phyloP scores from a whole-genome alignment of 129 eudicot genomes.

The Calendula officinalis region DNA sequence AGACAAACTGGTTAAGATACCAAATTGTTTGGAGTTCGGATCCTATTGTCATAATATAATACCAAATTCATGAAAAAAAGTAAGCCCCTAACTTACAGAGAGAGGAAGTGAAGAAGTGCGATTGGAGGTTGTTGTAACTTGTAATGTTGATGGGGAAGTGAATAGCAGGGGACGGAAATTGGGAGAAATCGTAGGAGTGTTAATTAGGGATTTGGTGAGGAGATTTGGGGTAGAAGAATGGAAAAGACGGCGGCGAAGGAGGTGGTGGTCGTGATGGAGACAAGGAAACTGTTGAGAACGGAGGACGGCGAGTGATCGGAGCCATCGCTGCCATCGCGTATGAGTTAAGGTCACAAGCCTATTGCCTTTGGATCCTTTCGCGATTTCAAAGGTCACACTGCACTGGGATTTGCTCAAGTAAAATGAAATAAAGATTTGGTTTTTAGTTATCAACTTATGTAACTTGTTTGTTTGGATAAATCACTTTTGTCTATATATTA shows the following conservation, averaged over 20 bases:
- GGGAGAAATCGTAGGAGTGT: slow-evolving; percentile 31
- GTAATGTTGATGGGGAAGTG: slow-evolving; percentile 26
- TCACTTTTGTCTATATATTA: no score
- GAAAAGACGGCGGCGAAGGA: slow-evolving; percentile 27
- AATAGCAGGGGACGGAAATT: slow-evolving; percentile 31
- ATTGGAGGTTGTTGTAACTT: slow-evolving; percentile 16
- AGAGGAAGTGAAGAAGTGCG: slow-evolving; percentile 24
- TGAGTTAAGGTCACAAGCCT: background rate
- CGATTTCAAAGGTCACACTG: no score
- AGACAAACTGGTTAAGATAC: background rate
- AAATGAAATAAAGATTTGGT: no score
- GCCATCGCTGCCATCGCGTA: slow-evolving; percentile 63
- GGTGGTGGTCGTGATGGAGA: slow-evolving; percentile 38
- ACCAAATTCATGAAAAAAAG: background rate
- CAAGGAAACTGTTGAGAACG: slow-evolving; percentile 20
- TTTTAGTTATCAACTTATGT: no score
- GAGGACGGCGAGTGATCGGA: slow-evolving; percentile 57
- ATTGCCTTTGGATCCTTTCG: background rate
- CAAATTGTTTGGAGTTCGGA: background rate
- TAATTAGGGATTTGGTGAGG: slow-evolving; percentile 32
- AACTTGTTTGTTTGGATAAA: no score
- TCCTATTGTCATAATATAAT: slow-evolving; percentile 3
- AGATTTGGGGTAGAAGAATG: slow-evolving; percentile 40
- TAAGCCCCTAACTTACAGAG: slow-evolving; percentile 43
- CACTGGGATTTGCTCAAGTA: no score